Conservation (phyloP, 257 asterid genomes). For the Solanum ahanhuiri region DNA sequence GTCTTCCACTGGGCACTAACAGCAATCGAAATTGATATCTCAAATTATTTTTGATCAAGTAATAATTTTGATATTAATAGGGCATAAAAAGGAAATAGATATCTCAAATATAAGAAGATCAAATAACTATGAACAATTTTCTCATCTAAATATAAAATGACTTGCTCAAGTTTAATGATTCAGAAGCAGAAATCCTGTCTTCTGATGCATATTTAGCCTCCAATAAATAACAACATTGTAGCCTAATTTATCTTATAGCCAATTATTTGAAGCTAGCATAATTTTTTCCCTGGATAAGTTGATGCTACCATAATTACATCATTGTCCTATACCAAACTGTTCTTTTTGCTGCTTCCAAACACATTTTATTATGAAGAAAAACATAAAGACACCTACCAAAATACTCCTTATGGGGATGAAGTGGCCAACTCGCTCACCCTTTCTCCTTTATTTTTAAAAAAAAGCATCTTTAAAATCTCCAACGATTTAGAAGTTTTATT, state of each 20-base stretch:
- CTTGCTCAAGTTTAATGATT: background rate
- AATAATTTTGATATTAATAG: background rate
- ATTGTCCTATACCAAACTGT: background rate
- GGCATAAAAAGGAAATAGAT: background rate
- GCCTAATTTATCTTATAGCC: background rate
- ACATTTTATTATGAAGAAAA: background rate
- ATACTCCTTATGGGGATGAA: background rate
- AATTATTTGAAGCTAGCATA: background rate
- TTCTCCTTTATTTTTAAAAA: background rate
- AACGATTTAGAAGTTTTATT: background rate
- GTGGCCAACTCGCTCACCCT: background rate
- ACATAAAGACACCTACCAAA: background rate
- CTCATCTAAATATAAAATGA: background rate
- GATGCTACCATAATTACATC: background rate
- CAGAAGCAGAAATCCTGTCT: background rate
- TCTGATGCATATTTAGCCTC: background rate
- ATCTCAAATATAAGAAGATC: background rate
- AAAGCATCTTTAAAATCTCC: background rate
- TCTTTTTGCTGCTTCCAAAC: background rate
- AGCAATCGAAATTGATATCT: conserved; percentile 7
- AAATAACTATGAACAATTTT: background rate
- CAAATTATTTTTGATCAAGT: background rate
- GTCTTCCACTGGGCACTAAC: conserved; percentile 77
- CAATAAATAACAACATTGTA: background rate
- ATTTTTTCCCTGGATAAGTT: background rate